Conservation (phyloP, 805 yeast species). For the Candida nemodendra region DNA sequence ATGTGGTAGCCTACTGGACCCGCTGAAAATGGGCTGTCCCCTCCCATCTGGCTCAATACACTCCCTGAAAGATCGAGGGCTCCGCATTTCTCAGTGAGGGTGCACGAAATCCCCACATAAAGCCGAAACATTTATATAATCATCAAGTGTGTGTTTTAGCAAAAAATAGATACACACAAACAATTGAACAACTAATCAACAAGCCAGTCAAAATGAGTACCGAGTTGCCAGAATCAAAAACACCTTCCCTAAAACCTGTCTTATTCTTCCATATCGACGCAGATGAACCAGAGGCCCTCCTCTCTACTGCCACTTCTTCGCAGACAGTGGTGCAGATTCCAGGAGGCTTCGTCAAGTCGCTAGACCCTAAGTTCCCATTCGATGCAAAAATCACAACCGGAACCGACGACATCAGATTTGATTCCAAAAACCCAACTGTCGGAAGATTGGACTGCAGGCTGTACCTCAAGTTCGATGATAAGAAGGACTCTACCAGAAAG, state of each 20-base stretch:
- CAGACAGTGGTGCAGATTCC: conserved; percentile 32
- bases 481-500: conserved; percentile 38
- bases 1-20: too few species aligned
- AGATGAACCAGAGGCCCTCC: conserved; percentile 32
- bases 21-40: too few species aligned
- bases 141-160: background rate
- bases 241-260: conserved; percentile 35
- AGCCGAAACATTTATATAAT: background rate
- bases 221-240: conserved; percentile 18
- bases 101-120: too few species aligned
- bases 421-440: conserved; percentile 25
- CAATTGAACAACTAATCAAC: too few species aligned
- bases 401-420: conserved; percentile 46
- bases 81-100: too few species aligned
- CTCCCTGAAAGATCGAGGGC: too few species aligned
- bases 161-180: too few species aligned
- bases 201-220: conserved; percentile 6
- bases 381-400: conserved; percentile 41
- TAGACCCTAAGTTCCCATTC: conserved; percentile 38
- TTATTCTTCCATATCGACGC: conserved; percentile 37
- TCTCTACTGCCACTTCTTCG: conserved; percentile 26
- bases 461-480: conserved; percentile 33
- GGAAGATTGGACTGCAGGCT: conserved; percentile 48
- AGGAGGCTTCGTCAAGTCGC: conserved; percentile 38
- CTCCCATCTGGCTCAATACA: too few species aligned